These are phyloP conservation scores for Blastomyces parvus DNA, from an alignment of 2,329 filamentous ascomycete genomes.

Conservation along the genomic window DNA sequence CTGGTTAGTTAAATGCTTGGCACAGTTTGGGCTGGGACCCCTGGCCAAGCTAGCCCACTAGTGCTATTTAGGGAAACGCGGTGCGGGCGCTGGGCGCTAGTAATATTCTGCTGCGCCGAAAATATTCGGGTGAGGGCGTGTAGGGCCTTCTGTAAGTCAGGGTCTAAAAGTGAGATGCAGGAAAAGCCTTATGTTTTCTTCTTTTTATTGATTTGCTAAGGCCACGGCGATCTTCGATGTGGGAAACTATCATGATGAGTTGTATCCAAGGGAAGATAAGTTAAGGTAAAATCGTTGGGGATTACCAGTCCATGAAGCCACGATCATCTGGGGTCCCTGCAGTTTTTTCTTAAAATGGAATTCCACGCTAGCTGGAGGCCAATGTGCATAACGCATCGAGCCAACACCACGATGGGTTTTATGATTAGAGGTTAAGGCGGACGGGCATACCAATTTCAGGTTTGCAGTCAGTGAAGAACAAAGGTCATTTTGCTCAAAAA, in stretches of 20 bases:
- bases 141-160: background rate
- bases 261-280: background rate
- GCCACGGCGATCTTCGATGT: background rate
- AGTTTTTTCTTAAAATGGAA: background rate
- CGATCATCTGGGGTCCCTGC: background rate
- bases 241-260: background rate
- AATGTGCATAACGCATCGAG: background rate
- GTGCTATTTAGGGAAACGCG: conserved; percentile 2
- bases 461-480: background rate
- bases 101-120: background rate
- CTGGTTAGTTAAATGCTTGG: conserved; percentile 2
- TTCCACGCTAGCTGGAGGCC: background rate
- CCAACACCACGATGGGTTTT: background rate
- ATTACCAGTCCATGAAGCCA: background rate
- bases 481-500: background rate
- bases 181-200: background rate
- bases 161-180: background rate
- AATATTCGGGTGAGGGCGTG: background rate
- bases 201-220: background rate
- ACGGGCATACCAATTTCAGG: background rate
- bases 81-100: background rate
- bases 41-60: background rate
- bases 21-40: conserved; percentile 2
- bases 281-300: too few relatives aligned
- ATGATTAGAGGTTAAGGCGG: background rate